Evolutionary conservation across 768 basidiomycete genomes (phyloP), one percentile per base, ranked within the genome.

Genomic region (Phylloporus sp.): DNA sequence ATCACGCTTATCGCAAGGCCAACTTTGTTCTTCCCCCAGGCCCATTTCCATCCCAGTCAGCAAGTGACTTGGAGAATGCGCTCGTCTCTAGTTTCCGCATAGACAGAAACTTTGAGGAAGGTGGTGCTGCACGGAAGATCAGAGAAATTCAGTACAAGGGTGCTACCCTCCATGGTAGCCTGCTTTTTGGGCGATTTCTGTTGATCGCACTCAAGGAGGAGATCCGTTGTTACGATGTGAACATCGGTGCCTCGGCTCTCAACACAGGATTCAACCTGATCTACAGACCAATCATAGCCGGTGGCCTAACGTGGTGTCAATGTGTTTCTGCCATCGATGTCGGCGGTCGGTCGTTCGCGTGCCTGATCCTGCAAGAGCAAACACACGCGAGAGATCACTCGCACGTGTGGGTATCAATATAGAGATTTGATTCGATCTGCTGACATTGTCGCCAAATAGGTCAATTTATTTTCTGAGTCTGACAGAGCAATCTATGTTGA

Each of bases 11-110:
- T 52, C 50, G 59, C 38, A 45, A 22, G 0, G 44, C 51, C 36
- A n/a, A 43, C 5, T 51, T 62, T 12, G 22, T 62, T 45, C 44
- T 42, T 20, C 60, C 53, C 20, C 58, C 62, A 1, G 62, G 62
- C 0, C 63, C 60, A 12, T 53, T 55, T 13, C 47, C 22, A 31
- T 55, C 43, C 1, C 60, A 63, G 20, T 49, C 53, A 6, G 47
- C 54, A 7, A 15, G n/a, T n/a, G n/a, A n/a, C n/a, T n/a, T n/a
- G n/a, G n/a, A n/a, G n/a, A 28, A 36, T 2, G 34, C 26, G 1
- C 49, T 63, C 20, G 40, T 61, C 12, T 15, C 49, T 6, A 53
- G 62, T 20, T 55, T 38, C 27, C 59, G 57, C 13, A 32, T 51
- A 8, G 43, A 53, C 1, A 23, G 57, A 57, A 29, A 41, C 55